Evolutionary conservation across 225 moss, liverwort and hornwort species (phyloP), one percentile per base, ranked within the genome.

Genomic region (Marchantia paleacea): DNA sequence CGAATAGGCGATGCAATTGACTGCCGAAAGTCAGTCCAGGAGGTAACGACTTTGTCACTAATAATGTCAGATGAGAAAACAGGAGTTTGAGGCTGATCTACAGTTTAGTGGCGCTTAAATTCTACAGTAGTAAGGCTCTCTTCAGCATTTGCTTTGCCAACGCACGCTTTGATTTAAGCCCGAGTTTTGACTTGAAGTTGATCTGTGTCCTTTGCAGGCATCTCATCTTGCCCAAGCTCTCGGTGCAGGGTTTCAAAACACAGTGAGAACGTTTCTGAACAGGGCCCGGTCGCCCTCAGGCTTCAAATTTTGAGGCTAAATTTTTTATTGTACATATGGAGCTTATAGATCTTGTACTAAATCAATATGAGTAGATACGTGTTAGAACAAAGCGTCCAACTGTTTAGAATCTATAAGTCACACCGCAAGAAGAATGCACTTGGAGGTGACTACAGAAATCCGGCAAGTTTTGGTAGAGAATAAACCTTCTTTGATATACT

Each of bases 141-240:
- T 69, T 10, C n/a, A 51, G 11, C 66, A 13, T 18, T 30, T 64
- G 28, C 24, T 20, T 49, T 24, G 7, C 10, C 73, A 57, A 57
- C 57, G 57, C 19, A 18, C 47, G 67, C 10, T 16, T 66, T 7
- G 25, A 0, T 26, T 5, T 10, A 47, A 12, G 75, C 15, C 69
- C 52, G 18, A 75, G 14, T 64, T 3, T 70, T 18, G 9, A 55
- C 53, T 48, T n/a, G 78, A 29, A 20, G 28, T 57, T 72, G 31
- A 53, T 75, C 16, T 53, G 26, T 48, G 6, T 78, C 3, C 71
- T 24, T 52, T 84, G 87, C 93, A 97, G 96, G 92, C 93, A 58
- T 84, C 90, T 20, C 93, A 97, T 84, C 85, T 97, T 82, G 91
- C 91, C 7, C 88, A 94, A 86, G 93, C 94, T 67, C 88, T 97